Evolutionary conservation across 2,329 filamentous ascomycete genomes (phyloP), one percentile per base, ranked within the genome.

Genomic region (Rachicladosporium sp.): DNA sequence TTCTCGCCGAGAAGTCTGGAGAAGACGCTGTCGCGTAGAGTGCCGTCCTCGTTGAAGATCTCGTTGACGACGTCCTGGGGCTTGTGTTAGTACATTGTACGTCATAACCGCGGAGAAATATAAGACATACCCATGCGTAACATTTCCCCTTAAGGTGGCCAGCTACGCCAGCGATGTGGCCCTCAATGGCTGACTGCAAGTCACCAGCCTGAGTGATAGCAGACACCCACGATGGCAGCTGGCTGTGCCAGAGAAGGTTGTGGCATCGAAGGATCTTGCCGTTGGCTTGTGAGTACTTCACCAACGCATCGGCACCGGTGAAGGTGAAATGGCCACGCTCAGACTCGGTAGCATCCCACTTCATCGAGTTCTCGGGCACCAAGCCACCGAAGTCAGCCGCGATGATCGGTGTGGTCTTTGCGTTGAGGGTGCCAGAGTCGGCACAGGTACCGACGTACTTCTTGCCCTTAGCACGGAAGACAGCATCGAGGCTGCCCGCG

Each of bases 331-430:
- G 52, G 43, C 67, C 68, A 43, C 65, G 61, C 29, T 54, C 53
- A 39, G 54, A 51, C 57, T 80, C 64, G n/a, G 65, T 65, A 19
- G 69, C 61, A 48, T 80, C 74, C 78, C 78, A 82, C 60, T 82
- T 82, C 71, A 80, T 78, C 38, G 37, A 42, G 66, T 83, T 82
- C 64, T 82, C 79, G 2, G 73, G 70, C 0, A 78, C 80, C 12
- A 82, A 64, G 55, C 76, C 70, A 13, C 77, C 76, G 45, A 81
- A 82, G 56, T 79, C 64, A 38, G 65, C 62, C 45, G 69, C 68
- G 58, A 82, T 73, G 51, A 79, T 68, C 41, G 66, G 65, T 10
- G 67, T 66, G 42, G 70, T 73, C 47, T 68, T 63, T 40, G 62
- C 66, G 29, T 55, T 63, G 4, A 82, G 67, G 8, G 63, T 67